phyloP scores from a whole-genome alignment of 139 green algal genomes.

The Coelastrella sp. region DNA sequence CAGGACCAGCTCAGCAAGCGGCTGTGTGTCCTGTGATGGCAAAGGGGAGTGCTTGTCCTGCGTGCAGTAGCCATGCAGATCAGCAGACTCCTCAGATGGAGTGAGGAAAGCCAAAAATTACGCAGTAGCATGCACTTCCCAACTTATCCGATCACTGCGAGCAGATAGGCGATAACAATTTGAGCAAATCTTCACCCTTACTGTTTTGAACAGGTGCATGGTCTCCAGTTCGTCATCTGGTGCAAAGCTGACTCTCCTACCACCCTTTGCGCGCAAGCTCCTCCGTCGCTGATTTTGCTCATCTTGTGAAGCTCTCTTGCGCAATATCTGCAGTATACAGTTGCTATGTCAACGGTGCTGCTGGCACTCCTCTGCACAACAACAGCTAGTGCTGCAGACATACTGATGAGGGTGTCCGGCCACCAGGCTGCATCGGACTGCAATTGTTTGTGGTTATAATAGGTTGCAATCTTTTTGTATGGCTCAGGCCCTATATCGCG shows the following conservation, averaged over 20 bases:
- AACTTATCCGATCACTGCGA: not conserved
- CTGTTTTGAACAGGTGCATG: constrained; percentile 73
- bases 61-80: not conserved
- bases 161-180: not conserved
- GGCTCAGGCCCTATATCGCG: too few species aligned
- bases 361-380: not conserved
- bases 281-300: constrained; percentile 48
- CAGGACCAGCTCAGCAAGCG: constrained; percentile 33
- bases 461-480: too few species aligned
- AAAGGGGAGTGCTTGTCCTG: constrained; percentile 40
- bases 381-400: not conserved
- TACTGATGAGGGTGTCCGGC: constrained; percentile 33
- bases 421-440: constrained; percentile 22
- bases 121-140: not conserved
- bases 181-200: not conserved
- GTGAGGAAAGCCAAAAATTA: not conserved
- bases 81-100: not conserved
- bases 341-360: not conserved
- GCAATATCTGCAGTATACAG: constrained; percentile 54
- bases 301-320: constrained; percentile 56
- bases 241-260: constrained; percentile 78
- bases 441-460: too few species aligned
- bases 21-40: constrained; percentile 36
- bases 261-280: constrained; percentile 54
- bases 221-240: constrained; percentile 78